Evolutionary conservation across 495 filamentous ascomycete genomes (phyloP), one percentile per base, ranked within the genome.

Genomic region (Aspergillus sparsus): DNA sequence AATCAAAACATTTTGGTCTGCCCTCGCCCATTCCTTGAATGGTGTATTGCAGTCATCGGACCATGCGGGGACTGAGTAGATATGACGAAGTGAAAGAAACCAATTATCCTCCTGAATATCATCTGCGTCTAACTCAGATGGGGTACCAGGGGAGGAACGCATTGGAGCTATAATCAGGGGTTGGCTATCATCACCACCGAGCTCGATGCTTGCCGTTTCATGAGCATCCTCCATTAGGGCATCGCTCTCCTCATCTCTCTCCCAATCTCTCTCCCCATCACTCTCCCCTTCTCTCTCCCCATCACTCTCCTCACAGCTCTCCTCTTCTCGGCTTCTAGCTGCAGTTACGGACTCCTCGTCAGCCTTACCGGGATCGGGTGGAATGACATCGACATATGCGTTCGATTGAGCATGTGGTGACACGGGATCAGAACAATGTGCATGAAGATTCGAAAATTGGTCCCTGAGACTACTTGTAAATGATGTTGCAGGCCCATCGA

Each of bases 201-300:
- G 69, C 51, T 80, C 77, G 36, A 78, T 63, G 53, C 77, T 80
- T 33, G 76, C 77, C 16, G 72, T 75, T 57, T 74, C 71, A 55
- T 77, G 76, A 8, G 58, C 52, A 6, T 63, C 67, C 42, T 70
- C 63, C 36, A 72, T 66, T 41, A 53, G 7, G 13, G 49, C 60
- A 42, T 61, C 56, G 12, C 46, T 54, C 13, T 65, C 67, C 45
- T 61, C 16, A 31, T 64, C 21, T 27, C 21, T 27, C 21, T 27
- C 21, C 21, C 3, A 1, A 27, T 27, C 3, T 3, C 21, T 27
- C 21, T 3, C 63, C 6, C 66, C 63, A 9, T 66, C 58, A 12
- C 62, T 45, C 15, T 63, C 49, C n/a, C 35, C 7, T 32, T 1
- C 10, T 27, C 21, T 39, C 15, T 51, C 63, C 6, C 66, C 63